Base-by-base conservation (phyloP, 139 green algal species). In the Penium margaritaceum region DNA sequence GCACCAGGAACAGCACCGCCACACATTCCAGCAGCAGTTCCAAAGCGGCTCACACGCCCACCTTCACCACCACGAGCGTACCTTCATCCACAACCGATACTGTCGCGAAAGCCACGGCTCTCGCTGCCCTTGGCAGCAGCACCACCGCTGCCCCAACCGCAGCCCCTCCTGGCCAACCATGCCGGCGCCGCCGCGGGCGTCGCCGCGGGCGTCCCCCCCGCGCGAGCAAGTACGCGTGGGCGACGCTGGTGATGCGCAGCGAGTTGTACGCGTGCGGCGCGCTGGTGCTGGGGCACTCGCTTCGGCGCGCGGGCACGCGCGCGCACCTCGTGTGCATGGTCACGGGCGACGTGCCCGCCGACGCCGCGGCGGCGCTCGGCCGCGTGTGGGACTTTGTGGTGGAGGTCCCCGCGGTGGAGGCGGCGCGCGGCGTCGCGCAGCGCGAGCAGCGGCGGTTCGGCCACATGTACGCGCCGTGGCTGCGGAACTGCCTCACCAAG, bases 141-240 rank as follows among this genome's bases (percentile, higher is more conserved):
- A n/a, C n/a, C n/a, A n/a, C n/a, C n/a, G n/a, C n/a, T n/a, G n/a
- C n/a, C n/a, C n/a, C n/a, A n/a, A n/a, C n/a, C n/a, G n/a, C n/a
- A n/a, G n/a, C n/a, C n/a, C n/a, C n/a, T n/a, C n/a, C n/a, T 55
- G 44, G 6, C 44, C 19, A 21, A 57, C 19, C 46, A 57, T 51
- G 7, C 41, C 41, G 41, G 12, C 9, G 41, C 12, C 41, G 9
- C 12, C 12, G 41, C 9, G 12, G 12, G 1, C 51, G 30, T 19
- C 6, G n/a, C 24, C 51, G 9, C 3, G 46, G 46, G 46, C 51
- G 51, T n/a, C n/a, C n/a, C n/a, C n/a, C n/a, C n/a, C n/a, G n/a
- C n/a, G n/a, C n/a, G n/a, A n/a, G n/a, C n/a, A n/a, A n/a, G n/a
- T 71, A 63, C 15, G 63, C 63, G 14, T 71, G 63, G 63, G 63